Conservation (phyloP, 192 early-diverging fungal species). For the Allomyces arbusculus region DNA sequence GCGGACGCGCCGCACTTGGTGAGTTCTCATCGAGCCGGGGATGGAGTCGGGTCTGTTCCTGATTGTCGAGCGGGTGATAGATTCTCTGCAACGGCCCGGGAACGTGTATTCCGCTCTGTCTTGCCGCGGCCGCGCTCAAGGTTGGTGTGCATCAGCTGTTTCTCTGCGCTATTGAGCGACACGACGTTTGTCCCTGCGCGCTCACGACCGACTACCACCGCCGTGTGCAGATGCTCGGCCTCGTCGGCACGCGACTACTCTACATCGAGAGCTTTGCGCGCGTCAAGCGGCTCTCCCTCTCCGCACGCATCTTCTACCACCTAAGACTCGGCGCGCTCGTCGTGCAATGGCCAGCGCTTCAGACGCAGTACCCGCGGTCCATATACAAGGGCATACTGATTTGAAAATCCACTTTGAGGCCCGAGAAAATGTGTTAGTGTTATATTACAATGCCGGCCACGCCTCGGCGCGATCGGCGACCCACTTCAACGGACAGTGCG, state of each 20-base stretch:
- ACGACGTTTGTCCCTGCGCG: not conserved
- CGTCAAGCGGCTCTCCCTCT: conserved; percentile 62
- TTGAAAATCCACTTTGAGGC: conserved; percentile 9
- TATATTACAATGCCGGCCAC: not conserved
- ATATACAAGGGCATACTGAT: conserved; percentile 44
- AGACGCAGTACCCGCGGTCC: conserved; percentile 27
- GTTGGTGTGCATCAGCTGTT: conserved; percentile 13
- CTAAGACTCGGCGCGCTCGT: conserved; percentile 59
- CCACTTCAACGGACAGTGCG: no score
- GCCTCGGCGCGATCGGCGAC: not conserved
- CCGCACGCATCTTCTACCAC: conserved; percentile 58
- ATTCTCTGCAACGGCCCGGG: conserved; percentile 79
- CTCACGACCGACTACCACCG: no score
- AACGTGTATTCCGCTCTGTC: conserved; percentile 54
- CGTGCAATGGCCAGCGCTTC: conserved; percentile 69
- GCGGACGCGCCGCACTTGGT: conserved; percentile 34
- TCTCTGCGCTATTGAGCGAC: no score
- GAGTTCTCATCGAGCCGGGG: conserved; percentile 1
- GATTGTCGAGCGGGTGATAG: conserved; percentile 10
- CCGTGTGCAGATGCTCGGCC: conserved; percentile 28
- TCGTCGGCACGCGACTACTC: conserved; percentile 36
- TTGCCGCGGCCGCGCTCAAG: conserved; percentile 35
- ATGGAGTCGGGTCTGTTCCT: not conserved
- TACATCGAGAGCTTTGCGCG: conserved; percentile 89
- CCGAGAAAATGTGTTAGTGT: conserved; percentile 1